A percentile compares a stretch with the other conserved stretches of the same genome.
phyloP scores from a whole-genome alignment of 306 rosid species.

The Medicago ruthenica region DNA sequence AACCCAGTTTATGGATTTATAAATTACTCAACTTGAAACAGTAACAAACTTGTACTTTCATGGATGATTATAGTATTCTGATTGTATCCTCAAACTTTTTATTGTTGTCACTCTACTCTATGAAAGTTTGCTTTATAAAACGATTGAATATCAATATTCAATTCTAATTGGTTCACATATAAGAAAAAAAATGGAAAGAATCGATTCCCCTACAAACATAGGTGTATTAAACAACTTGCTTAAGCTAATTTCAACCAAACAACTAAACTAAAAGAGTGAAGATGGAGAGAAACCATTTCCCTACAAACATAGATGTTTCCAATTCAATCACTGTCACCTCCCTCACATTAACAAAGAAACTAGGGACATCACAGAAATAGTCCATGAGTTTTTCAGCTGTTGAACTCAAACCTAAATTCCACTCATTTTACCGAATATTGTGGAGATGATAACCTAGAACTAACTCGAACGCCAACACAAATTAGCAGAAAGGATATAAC shows the following conservation, averaged over 20 bases:
- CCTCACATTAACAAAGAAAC: not conserved
- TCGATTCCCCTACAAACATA: not conserved
- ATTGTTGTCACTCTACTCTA: not conserved
- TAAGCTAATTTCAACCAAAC: not conserved
- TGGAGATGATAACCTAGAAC: not conserved
- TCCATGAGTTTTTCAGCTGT: not conserved
- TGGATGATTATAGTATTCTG: not conserved
- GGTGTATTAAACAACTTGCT: too few species aligned
- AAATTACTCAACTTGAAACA: not conserved
- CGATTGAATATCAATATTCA: not conserved
- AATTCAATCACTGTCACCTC: not conserved
- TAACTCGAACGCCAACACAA: not conserved
- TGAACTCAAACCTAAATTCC: not conserved
- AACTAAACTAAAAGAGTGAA: not conserved
- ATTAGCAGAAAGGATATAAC: not conserved
- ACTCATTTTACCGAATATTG: not conserved
- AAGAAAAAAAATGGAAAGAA: not conserved
- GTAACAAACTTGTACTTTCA: too few species aligned
- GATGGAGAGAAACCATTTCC: not conserved
- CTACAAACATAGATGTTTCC: not conserved
- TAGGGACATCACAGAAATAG: not conserved
- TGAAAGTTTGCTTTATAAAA: not conserved
- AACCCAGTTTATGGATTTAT: not conserved
- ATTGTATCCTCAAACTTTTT: not conserved
- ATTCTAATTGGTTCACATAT: not conserved